Evolutionary conservation across 257 asterid species (phyloP).

Genomic region (Striga asiatica): DNA sequence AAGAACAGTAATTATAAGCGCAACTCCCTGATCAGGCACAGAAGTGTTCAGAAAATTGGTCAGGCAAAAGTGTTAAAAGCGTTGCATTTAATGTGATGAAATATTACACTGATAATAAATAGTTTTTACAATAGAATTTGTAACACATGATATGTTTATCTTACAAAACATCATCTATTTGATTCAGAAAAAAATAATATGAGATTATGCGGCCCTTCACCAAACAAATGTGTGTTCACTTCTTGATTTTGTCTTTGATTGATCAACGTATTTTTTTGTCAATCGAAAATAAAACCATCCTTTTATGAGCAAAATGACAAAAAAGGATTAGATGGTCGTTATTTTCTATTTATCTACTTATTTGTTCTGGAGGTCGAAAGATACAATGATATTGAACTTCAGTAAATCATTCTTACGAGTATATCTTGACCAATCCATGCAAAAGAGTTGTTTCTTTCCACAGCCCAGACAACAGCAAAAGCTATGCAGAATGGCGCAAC

Average conservation of each 20-base stretch:
- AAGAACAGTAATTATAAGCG: conserved; percentile 78
- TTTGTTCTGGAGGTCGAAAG: too few relatives aligned
- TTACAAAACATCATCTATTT: not conserved
- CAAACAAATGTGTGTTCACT: not conserved
- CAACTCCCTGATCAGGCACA: conserved; percentile 56
- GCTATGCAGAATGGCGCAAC: conserved; percentile 80
- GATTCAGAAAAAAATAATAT: not conserved
- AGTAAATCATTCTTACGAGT: conserved; percentile 46
- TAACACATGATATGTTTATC: too few relatives aligned
- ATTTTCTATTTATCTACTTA: not conserved
- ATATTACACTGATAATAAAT: not conserved
- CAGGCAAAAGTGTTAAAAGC: not conserved
- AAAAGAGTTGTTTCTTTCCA: conserved; percentile 46
- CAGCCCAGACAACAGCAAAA: conserved; percentile 80
- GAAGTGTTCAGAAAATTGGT: conserved; percentile 3
- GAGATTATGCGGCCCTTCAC: not conserved
- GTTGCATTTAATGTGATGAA: not conserved
- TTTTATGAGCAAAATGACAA: not conserved
- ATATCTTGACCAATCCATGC: conserved; percentile 96
- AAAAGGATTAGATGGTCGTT: conserved; percentile 3
- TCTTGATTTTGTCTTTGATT: not conserved
- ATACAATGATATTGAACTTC: too few relatives aligned
- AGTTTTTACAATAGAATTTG: not conserved
- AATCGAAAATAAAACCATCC: not conserved
- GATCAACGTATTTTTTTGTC: not conserved